Conservation (phyloP, 2,329 filamentous ascomycete genomes). For the Cladorrhinum sp. region DNA sequence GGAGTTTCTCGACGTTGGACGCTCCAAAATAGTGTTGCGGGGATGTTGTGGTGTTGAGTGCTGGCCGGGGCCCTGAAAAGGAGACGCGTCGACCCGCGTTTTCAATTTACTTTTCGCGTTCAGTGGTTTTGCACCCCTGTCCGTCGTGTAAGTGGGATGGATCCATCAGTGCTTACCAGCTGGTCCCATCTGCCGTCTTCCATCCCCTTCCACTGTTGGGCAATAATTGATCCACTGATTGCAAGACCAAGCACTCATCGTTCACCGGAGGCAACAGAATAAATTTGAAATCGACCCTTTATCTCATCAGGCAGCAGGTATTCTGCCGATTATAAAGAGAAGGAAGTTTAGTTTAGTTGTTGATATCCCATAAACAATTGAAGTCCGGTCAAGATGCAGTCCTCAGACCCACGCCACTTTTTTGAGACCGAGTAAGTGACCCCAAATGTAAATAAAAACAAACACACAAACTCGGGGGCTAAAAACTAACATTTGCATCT, state of each 20-base stretch:
- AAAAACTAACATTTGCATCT: slow-evolving; percentile 38
- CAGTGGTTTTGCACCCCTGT: background rate
- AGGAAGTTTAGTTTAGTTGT: background rate
- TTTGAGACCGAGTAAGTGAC: slow-evolving; percentile 81
- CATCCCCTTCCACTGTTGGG: slow-evolving; percentile 14
- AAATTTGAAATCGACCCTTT: background rate
- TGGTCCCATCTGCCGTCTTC: slow-evolving; percentile 16
- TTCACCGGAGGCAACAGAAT: slow-evolving; percentile 12
- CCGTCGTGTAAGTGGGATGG: background rate
- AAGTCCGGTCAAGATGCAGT: slow-evolving; percentile 62
- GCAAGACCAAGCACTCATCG: slow-evolving; percentile 1
- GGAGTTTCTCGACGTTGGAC: background rate
- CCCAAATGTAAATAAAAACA: slow-evolving; percentile 11
- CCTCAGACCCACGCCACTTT: slow-evolving; percentile 74
- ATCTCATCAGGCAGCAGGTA: slow-evolving; percentile 10
- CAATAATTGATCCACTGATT: slow-evolving; percentile 8
- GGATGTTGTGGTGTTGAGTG: background rate
- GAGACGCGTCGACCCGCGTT: slow-evolving; percentile 25
- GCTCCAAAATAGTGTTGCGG: background rate
- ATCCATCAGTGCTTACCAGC: slow-evolving; percentile 8
- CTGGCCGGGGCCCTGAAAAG: background rate
- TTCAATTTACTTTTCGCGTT: slow-evolving; percentile 20
- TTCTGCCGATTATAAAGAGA: background rate
- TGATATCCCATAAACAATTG: background rate
- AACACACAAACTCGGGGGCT: slow-evolving; percentile 14